Evolutionary conservation across 352 stramenopile species (phyloP).

Genomic region (Phytophthora fragariaefolia): DNA sequence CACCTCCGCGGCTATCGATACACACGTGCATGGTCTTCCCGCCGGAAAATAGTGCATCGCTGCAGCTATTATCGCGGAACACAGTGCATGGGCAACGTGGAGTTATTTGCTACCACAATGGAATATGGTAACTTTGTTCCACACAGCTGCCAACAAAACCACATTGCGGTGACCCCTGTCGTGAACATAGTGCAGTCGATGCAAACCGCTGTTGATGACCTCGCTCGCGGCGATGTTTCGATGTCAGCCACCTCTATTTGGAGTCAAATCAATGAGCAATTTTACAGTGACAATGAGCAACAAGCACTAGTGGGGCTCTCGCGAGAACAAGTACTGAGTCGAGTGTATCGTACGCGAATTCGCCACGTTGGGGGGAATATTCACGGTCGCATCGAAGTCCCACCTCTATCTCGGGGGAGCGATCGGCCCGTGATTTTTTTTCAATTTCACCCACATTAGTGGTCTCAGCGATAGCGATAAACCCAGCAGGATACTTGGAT

Average conservation of each 20-base stretch:
- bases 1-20: background rate
- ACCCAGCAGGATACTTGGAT: constrained; percentile 24
- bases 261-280: background rate
- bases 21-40: background rate
- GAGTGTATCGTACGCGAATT: background rate
- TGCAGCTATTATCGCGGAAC: constrained; percentile 2
- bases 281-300: background rate
- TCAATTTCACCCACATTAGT: background rate
- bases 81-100: background rate
- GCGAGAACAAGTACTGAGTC: background rate
- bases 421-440: background rate
- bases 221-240: background rate
- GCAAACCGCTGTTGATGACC: background rate
- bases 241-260: background rate
- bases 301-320: background rate
- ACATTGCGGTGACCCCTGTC: no score
- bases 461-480: background rate
- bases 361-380: constrained; percentile 1
- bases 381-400: background rate
- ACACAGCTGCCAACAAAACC: background rate
- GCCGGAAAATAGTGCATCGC: background rate
- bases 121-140: background rate
- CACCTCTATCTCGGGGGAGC: background rate
- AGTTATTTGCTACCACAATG: background rate
- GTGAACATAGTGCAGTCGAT: background rate